A percentile compares a stretch with the other conserved stretches of the same genome.
These are phyloP conservation scores for Ophiocordyceps unilateralis DNA, from an alignment of 2,329 filamentous ascomycete genomes.

Conservation along the genomic window DNA sequence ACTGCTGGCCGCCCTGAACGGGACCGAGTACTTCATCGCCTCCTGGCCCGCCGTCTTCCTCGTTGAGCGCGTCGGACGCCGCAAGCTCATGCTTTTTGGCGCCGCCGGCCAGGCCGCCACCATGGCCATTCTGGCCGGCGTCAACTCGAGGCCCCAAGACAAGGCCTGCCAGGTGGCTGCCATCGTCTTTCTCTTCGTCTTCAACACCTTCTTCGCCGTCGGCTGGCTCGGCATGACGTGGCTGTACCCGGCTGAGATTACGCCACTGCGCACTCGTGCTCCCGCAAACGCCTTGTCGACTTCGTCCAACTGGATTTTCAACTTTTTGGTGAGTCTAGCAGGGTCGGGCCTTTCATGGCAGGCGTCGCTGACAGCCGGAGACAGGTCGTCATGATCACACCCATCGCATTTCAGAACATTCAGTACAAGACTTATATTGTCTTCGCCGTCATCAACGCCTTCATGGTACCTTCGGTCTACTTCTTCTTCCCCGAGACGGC, in stretches of 20 bases:
- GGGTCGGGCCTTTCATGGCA: no score
- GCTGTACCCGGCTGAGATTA: conserved; percentile 51
- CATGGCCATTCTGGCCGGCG: conserved; percentile 44
- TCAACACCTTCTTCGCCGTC: conserved; percentile 40
- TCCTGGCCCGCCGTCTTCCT: conserved; percentile 44
- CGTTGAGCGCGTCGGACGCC: conserved; percentile 48
- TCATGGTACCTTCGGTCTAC: conserved; percentile 39
- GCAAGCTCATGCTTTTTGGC: conserved; percentile 56
- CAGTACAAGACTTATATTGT: conserved; percentile 45
- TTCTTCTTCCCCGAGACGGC: conserved; percentile 50
- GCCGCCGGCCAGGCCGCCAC: conserved; percentile 41
- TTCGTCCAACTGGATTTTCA: conserved; percentile 43
- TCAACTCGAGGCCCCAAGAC: conserved; percentile 33
- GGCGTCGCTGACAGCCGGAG: not conserved
- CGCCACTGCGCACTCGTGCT: conserved; percentile 48
- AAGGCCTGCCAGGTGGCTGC: conserved; percentile 38
- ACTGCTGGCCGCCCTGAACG: conserved; percentile 29
- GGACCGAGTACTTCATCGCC: conserved; percentile 39
- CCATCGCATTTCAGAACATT: conserved; percentile 39
- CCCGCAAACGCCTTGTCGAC: conserved; percentile 40
- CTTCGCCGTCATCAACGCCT: conserved; percentile 47
- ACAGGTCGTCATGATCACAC: conserved; percentile 43
- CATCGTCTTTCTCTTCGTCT: conserved; percentile 49
- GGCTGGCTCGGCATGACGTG: conserved; percentile 43
- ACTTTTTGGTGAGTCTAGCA: conserved; percentile 29